phyloP scores from a whole-genome alignment of 2,329 filamentous ascomycete species.

The Cordyceps farinosa region DNA sequence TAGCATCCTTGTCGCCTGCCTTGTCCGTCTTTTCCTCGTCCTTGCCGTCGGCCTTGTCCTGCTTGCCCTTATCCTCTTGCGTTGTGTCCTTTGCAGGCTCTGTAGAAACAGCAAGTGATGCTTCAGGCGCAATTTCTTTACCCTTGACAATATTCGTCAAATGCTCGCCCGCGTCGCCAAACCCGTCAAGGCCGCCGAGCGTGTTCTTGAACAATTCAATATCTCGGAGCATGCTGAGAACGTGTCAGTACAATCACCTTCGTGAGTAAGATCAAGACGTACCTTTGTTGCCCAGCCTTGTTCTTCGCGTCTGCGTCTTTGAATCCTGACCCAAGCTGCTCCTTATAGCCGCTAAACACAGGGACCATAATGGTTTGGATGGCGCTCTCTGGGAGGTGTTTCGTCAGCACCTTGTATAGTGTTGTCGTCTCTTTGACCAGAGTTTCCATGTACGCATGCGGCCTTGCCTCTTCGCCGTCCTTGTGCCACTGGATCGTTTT shows the following conservation, averaged over 20 bases:
- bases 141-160: constrained; percentile 62
- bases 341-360: constrained; percentile 77
- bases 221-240: constrained; percentile 67
- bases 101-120: constrained; percentile 14
- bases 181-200: constrained; percentile 74
- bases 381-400: constrained; percentile 73
- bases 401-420: constrained; percentile 76
- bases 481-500: constrained; percentile 71
- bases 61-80: constrained; percentile 20
- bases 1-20: neutral
- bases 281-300: constrained; percentile 68
- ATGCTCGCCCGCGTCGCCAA: constrained; percentile 67
- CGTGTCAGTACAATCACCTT: constrained; percentile 6
- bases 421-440: constrained; percentile 82
- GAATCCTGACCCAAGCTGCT: constrained; percentile 72
- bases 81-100: constrained; percentile 17
- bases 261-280: constrained; percentile 31
- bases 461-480: constrained; percentile 32
- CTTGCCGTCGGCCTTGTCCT: constrained; percentile 19
- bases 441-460: constrained; percentile 79
- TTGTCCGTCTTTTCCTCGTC: constrained; percentile 20
- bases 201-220: constrained; percentile 68
- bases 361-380: constrained; percentile 81
- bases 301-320: constrained; percentile 62
- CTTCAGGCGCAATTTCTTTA: constrained; percentile 45